These are phyloP conservation scores for Boletellus sp. DNA, from an alignment of 1,284 basidiomycete genomes.

Conservation along the genomic window DNA sequence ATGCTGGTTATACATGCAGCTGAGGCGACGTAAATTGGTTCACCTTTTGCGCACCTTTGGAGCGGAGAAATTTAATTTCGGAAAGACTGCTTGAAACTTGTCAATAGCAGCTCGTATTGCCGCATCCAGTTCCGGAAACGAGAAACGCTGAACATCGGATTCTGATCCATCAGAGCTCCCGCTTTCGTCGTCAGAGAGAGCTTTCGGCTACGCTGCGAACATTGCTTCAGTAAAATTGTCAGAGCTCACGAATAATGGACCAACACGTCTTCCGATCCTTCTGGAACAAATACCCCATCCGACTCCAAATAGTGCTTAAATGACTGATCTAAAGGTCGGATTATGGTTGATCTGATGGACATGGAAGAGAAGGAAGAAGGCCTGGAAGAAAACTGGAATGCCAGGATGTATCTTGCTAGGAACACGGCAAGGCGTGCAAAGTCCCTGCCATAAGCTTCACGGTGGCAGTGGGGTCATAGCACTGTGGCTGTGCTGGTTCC, in stretches of 20 bases:
- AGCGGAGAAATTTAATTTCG: conserved; percentile 92
- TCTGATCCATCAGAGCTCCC: conserved; percentile 39
- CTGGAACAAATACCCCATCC: conserved; percentile 80
- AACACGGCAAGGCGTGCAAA: conserved; percentile 7
- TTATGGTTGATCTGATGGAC: conserved; percentile 76
- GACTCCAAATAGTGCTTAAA: conserved; percentile 75
- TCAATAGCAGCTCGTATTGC: conserved; percentile 68
- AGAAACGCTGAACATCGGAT: conserved; percentile 43
- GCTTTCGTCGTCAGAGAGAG: conserved; percentile 49
- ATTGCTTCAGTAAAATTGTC: conserved; percentile 8
- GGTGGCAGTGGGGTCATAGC: too few species aligned
- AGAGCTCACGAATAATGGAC: conserved; percentile 32
- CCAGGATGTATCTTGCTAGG: conserved; percentile 49
- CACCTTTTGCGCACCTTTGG: conserved; percentile 60
- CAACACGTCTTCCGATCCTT: conserved; percentile 75
- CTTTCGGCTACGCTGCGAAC: conserved; percentile 46
- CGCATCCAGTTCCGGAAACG: conserved; percentile 77
- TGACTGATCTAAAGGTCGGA: conserved; percentile 63
- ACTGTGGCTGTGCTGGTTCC: too few species aligned
- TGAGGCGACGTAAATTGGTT: not conserved
- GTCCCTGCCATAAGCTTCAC: not conserved
- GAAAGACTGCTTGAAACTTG: conserved; percentile 83
- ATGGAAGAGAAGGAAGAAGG: conserved; percentile 70
- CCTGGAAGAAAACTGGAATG: conserved; percentile 88
- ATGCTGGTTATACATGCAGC: not conserved